A percentile compares a stretch with the other conserved stretches of the same genome.
Conservation (phyloP, 805 yeast species). For the Suhomyces kilbournensis region DNA sequence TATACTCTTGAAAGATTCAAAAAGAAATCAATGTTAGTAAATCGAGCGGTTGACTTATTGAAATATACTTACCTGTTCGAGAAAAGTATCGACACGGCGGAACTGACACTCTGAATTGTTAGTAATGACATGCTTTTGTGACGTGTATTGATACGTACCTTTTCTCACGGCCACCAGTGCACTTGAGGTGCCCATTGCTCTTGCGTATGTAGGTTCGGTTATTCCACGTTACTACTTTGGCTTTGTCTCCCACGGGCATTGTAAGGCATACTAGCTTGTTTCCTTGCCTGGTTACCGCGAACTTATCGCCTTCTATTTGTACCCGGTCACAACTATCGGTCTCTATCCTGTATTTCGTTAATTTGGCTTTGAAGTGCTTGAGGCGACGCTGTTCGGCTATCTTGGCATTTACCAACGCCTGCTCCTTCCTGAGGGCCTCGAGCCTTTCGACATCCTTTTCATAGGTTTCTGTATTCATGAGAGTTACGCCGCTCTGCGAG, state of each 20-base stretch:
- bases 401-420: constrained; percentile 12
- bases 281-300: constrained; percentile 42
- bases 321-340: constrained; percentile 47
- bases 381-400: constrained; percentile 12
- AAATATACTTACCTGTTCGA: constrained; percentile 34
- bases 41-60: neutral
- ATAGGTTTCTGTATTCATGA: constrained; percentile 37
- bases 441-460: constrained; percentile 25
- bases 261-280: constrained; percentile 39
- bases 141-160: constrained; percentile 10
- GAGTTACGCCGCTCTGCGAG: constrained; percentile 35
- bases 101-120: constrained; percentile 7
- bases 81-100: constrained; percentile 36
- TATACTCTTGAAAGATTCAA: constrained; percentile 22
- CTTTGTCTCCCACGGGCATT: constrained; percentile 14
- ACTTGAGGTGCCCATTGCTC: constrained; percentile 25
- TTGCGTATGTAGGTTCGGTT: constrained; percentile 21
- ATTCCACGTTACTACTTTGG: constrained; percentile 29
- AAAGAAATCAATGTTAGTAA: constrained; percentile 16
- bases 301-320: constrained; percentile 39
- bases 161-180: constrained; percentile 9
- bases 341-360: constrained; percentile 28
- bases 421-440: constrained; percentile 10
- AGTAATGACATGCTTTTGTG: constrained; percentile 1
- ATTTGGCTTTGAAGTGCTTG: constrained; percentile 13